Evolutionary conservation across 2,329 filamentous ascomycete species (phyloP), one percentile per base, ranked within the genome.

Genomic region (Scortechinia acanthostroma): DNA sequence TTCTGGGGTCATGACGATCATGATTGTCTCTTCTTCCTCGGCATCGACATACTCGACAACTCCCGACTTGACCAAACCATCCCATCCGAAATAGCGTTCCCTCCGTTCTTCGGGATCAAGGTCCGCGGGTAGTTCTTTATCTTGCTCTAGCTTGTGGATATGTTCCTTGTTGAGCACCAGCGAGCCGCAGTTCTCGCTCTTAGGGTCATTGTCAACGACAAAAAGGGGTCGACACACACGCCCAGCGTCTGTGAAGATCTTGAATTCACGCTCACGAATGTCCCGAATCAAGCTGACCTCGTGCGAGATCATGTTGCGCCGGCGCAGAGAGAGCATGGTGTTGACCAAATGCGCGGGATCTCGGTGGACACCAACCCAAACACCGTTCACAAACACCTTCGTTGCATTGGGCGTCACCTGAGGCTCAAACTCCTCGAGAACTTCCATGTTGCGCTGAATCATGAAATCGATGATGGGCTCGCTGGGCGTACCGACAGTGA

Each of bases 1-100:
- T 61, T 97, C 91, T 0, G 93, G 93, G 0, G 90, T 94, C 91
- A 98, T 98, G 63, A 91, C 89, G 58, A 98, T 98, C 93, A 98
- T 98, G 30, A 93, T 85, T 0, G 90, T 95, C 64, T 98, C 94
- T 61, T 98, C 93, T 70, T 98, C 94, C 60, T 98, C 94, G 0
- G 93, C 93, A 62, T 98, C 93, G 10, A 98, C 78, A 58, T 96
- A 97, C 61, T 98, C 93, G 28, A 98, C 86, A 2, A 90, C 88
- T 64, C 91, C 93, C 13, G 80, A 78, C 47, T 84, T 79, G 37
- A 95, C 81, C 33, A 98, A 72, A 16, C 89, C 88, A 53, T 90
- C 80, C 90, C 94, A 98, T 44, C 90, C 91, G 56, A 88, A 91
- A 54, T 83, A 86, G 22, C 73, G 63, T 1, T 65, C 66, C 22